phyloP scores from a whole-genome alignment of 768 basidiomycete species.

The Lentinula raphanica region DNA sequence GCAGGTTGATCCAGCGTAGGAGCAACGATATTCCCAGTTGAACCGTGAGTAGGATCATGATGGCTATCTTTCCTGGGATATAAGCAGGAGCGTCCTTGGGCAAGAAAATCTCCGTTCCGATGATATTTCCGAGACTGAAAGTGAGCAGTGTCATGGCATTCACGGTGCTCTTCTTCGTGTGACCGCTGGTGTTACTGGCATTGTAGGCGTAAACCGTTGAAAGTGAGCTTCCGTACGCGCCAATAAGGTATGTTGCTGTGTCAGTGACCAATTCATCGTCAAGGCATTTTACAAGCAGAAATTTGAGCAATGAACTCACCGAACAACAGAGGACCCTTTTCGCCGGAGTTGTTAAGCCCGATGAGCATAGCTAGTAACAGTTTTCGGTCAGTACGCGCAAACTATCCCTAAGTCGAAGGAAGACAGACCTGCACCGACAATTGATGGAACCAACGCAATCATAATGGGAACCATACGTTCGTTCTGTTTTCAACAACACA shows the following conservation, averaged over 20 bases:
- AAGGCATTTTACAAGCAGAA: neutral
- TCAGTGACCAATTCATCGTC: neutral
- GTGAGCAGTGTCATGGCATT: constrained; percentile 54
- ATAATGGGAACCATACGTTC: constrained; percentile 61
- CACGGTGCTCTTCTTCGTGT: constrained; percentile 66
- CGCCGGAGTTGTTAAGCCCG: constrained; percentile 41
- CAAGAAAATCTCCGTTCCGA: constrained; percentile 60
- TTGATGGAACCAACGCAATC: constrained; percentile 52
- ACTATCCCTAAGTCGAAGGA: constrained; percentile 1
- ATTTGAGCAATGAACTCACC: constrained; percentile 26
- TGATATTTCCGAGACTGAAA: constrained; percentile 55
- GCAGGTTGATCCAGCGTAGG: constrained; percentile 50
- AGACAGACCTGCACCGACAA: constrained; percentile 44
- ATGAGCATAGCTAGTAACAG: constrained; percentile 40
- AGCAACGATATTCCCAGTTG: constrained; percentile 45
- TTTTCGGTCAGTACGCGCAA: neutral
- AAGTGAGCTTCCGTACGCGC: constrained; percentile 56
- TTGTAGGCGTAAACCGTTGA: constrained; percentile 58
- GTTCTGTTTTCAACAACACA: constrained; percentile 23
- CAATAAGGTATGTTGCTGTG: constrained; percentile 42
- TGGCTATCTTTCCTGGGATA: constrained; percentile 62
- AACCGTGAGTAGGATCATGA: constrained; percentile 52
- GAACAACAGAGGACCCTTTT: constrained; percentile 52
- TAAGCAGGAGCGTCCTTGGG: constrained; percentile 58
- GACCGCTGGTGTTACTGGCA: constrained; percentile 57